Base-by-base conservation (phyloP, 768 basidiomycete genomes). In the Amyloporia xantha region DNA sequence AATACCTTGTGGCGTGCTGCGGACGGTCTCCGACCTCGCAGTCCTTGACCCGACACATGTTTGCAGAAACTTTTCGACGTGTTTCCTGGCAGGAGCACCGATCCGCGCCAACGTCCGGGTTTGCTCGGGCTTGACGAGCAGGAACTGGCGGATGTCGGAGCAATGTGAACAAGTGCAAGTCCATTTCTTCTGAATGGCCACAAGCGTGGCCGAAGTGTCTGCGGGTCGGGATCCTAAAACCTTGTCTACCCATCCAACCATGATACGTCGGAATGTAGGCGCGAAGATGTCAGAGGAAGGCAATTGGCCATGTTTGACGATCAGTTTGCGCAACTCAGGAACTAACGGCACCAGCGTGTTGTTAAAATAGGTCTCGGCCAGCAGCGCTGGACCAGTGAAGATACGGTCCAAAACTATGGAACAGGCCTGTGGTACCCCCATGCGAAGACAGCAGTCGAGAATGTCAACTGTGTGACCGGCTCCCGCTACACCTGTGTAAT, bases 341-440 rank as follows among this genome's bases (percentile, higher is more conserved):
- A 54, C n/a, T 12, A 58, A 44, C 1, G 59, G 59, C 6, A 47
- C 47, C 15, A 60, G 47, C 10, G 46, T 37, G 5, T 35, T 28
- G 15, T 49, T 27, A 10, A 55, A 30, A 36, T 56, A 51, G 1
- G 39, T 35, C 10, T 17, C 24, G 13, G 10, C 12, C 5, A 53
- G 12, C n/a, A 25, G 6, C 21, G 35, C 19, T n/a, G n/a, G n/a
- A n/a, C 41, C 38, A 4, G 37, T 35, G n/a, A 49, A 7, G 25
- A 40, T 9, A 1, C 47, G 46, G 5, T 28, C 25, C 2, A 52
- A 17, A 9, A 55, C 21, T 12, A 51, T 11, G 19, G 27, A 13
- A 30, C 25, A 28, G 5, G 44, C 48, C 1, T 42, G 30, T 24
- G 37, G 43, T 13, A 15, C 36, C 13, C 35, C n/a, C 17, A 44